Evolutionary conservation across 2,329 filamentous ascomycete genomes (phyloP).

Genomic region (Elsinoe batatas): DNA sequence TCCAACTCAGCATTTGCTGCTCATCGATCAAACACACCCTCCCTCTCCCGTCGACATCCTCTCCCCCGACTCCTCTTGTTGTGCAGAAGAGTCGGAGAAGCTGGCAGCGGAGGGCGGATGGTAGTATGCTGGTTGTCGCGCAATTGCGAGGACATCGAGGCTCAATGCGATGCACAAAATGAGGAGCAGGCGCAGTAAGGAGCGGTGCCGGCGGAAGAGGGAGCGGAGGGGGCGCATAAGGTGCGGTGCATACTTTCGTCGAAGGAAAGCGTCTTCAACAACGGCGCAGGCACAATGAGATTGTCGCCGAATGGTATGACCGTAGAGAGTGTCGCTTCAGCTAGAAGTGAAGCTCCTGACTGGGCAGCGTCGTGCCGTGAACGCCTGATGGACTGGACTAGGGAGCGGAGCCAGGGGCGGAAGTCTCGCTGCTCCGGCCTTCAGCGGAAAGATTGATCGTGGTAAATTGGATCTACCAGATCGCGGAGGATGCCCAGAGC

Average conservation of each 20-base stretch:
- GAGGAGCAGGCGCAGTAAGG: background rate
- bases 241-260: background rate
- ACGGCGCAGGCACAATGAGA: no score
- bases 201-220: background rate
- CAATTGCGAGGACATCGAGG: background rate
- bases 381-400: no score
- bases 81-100: background rate
- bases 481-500: no score
- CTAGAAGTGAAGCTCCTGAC: no score
- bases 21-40: slow-evolving; percentile 23
- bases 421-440: no score
- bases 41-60: slow-evolving; percentile 16
- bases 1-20: slow-evolving; percentile 22
- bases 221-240: background rate
- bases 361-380: no score
- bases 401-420: no score
- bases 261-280: background rate
- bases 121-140: background rate
- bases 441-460: no score
- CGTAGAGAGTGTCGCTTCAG: no score
- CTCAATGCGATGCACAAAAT: background rate
- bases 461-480: no score
- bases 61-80: slow-evolving; percentile 17
- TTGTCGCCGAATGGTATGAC: no score
- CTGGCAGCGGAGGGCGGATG: background rate